A percentile compares a stretch with the other conserved stretches of the same genome.
Evolutionary conservation across 805 yeast genomes (phyloP).

Genomic region (Candida ficus): DNA sequence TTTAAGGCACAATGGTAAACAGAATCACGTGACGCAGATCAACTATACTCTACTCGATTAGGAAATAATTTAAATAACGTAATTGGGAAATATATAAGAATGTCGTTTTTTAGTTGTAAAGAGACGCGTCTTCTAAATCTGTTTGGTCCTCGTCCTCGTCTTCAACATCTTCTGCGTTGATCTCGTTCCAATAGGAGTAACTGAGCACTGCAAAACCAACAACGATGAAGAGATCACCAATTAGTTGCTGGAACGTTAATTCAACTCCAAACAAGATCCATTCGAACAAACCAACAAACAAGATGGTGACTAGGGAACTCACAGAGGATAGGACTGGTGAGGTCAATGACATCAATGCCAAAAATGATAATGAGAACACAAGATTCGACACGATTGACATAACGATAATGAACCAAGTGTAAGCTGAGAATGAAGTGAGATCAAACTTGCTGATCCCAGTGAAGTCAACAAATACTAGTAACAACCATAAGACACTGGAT

Average conservation of each 20-base stretch:
- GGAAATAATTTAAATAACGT: neutral
- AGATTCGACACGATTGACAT: conserved; percentile 60
- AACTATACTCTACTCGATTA: conserved; percentile 1
- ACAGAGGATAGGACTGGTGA: conserved; percentile 77
- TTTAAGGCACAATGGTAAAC: neutral
- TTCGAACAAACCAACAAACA: conserved; percentile 74
- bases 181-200: conserved; percentile 61
- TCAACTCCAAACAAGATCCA: conserved; percentile 59
- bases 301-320: conserved; percentile 66
- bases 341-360: conserved; percentile 76
- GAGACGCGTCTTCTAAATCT: conserved; percentile 5
- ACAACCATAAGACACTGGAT: conserved; percentile 40
- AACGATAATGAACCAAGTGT: conserved; percentile 37
- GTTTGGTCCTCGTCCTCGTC: conserved; percentile 27
- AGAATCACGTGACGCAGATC: conserved; percentile 9
- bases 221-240: conserved; percentile 68
- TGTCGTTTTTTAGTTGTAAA: no score
- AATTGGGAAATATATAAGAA: no score
- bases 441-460: conserved; percentile 54
- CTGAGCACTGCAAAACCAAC: conserved; percentile 65
- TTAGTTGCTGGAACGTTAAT: conserved; percentile 49
- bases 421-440: conserved; percentile 31
- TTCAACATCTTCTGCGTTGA: conserved; percentile 37
- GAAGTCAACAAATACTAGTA: conserved; percentile 45
- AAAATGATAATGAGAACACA: conserved; percentile 63